These are phyloP conservation scores for Candida ipomoeae DNA, from an alignment of 805 yeast genomes.

Conservation along the genomic window DNA sequence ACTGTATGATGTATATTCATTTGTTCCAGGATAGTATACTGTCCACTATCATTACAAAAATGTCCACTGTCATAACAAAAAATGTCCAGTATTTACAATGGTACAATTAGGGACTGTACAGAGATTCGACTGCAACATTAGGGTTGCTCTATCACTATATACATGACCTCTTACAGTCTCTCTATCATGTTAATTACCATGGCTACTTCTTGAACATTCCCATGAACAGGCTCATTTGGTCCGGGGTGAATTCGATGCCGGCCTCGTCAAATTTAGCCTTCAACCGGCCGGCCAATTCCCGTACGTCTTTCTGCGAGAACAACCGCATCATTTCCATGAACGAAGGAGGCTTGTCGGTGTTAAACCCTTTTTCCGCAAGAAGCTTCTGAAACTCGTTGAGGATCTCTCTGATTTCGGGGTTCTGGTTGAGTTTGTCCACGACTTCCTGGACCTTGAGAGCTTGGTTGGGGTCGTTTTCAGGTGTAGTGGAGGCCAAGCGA, in stretches of 20 bases:
- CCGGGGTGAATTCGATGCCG: conserved; percentile 28
- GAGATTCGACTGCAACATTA: too few relatives aligned
- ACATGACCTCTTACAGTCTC: neutral
- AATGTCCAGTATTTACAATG: too few relatives aligned
- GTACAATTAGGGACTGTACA: too few relatives aligned
- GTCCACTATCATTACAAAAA: too few relatives aligned
- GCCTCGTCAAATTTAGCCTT: conserved; percentile 30
- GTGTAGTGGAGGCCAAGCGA: conserved; percentile 10
- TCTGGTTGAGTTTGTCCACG: conserved; percentile 15
- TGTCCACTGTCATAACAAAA: too few relatives aligned
- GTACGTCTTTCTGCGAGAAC: conserved; percentile 34
- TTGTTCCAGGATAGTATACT: too few relatives aligned
- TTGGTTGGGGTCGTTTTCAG: conserved; percentile 4
- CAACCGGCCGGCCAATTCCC: conserved; percentile 25
- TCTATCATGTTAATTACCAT: neutral
- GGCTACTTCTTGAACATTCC: conserved; percentile 17
- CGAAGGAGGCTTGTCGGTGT: conserved; percentile 30
- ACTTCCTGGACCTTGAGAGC: conserved; percentile 16
- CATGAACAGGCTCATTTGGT: conserved; percentile 31
- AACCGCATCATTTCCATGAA: conserved; percentile 35
- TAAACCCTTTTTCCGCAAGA: conserved; percentile 30
- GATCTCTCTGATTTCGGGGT: conserved; percentile 30
- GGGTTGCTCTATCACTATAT: neutral
- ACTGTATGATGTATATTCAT: too few relatives aligned
- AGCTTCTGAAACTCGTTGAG: conserved; percentile 30